Base-by-base conservation (phyloP, 2,329 filamentous ascomycete species). In the Penicillium oxalicum region DNA sequence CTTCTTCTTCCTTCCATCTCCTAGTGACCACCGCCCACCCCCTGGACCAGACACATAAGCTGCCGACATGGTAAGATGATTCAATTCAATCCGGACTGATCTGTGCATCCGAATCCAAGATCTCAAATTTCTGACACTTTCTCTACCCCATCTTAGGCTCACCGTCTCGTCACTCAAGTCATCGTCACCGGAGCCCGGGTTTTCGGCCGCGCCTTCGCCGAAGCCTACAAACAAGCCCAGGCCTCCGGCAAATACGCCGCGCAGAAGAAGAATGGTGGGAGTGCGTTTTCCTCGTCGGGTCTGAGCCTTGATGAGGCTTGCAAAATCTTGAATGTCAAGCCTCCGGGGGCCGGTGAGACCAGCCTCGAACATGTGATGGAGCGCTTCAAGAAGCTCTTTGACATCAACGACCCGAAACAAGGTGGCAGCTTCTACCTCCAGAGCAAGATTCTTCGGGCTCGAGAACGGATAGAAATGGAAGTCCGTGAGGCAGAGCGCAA, bases 401-500 rank as follows among this genome's bases (percentile, higher is more conserved):
- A 98, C 71, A 76, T 82, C 60, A 98, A 98, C 74, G 88, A 98
- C 57, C 91, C 93, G 9, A 79, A 94, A 71, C 95, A 95, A 66
- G 93, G 93, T 33, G 93, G 93, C 45, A 96, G 90, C 63, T 98
- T 98, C 73, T 98, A 98, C 71, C 78, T 98, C 42, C 93, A 98
- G 74, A 97, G 91, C 78, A 98, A 98, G 75, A 83, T 98, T 47
- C 73, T 97, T 60, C 79, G 93, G 54, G 93, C 93, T 50, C 82
- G 91, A 62, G 91, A 98, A 74, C 78, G 93, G 56, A 86, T 98
- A 73, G 91, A 97, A 75, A 79, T 86, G 61, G 91, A 98, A 72
- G 75, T 93, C 36, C 78, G 83, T 56, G 83, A 87, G 50, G 80
- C 84, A 51, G 77, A 83, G 62, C 84, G 88, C 66, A 83, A 84